These are phyloP conservation scores for Phytophthora syringae DNA, from an alignment of 352 stramenopile genomes.

Conservation along the genomic window DNA sequence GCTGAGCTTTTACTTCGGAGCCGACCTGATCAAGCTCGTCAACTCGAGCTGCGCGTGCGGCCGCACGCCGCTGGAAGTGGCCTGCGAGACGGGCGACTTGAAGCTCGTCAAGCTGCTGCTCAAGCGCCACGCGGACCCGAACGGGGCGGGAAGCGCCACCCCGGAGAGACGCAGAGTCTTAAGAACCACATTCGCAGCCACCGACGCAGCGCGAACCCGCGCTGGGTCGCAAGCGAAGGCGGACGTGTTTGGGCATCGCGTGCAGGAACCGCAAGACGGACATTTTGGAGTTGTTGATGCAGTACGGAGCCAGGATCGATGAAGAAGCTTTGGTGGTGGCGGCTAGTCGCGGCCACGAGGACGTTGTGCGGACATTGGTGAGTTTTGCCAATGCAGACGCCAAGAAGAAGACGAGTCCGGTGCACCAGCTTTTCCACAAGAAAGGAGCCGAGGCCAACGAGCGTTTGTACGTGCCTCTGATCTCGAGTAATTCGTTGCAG, in stretches of 20 bases:
- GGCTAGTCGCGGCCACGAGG: conserved; percentile 43
- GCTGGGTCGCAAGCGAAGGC: conserved; percentile 40
- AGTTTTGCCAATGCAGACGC: conserved; percentile 34
- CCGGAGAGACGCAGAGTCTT: conserved; percentile 26
- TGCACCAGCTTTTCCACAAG: conserved; percentile 48
- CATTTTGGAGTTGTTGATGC: conserved; percentile 65
- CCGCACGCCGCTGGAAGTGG: conserved; percentile 75
- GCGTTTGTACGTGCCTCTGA: conserved; percentile 31
- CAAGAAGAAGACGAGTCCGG: conserved; percentile 34
- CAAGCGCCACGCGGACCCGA: conserved; percentile 60
- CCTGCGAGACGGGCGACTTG: conserved; percentile 57
- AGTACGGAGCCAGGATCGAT: conserved; percentile 64
- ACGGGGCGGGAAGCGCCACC: conserved; percentile 35
- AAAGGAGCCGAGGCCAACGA: conserved; percentile 33
- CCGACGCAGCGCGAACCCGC: conserved; percentile 31
- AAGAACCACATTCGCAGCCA: conserved; percentile 38
- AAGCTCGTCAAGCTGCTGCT: conserved; percentile 72
- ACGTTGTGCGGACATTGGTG: conserved; percentile 52
- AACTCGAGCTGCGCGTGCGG: conserved; percentile 73
- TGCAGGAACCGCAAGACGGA: conserved; percentile 49
- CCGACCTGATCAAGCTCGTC: conserved; percentile 65
- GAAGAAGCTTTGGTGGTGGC: conserved; percentile 65
- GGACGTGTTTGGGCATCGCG: conserved; percentile 61
- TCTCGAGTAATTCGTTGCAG: conserved; percentile 44
- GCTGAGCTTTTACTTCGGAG: conserved; percentile 68